Evolutionary conservation across 352 stramenopile species (phyloP).

Genomic region (Poterioochromonas sp.): DNA sequence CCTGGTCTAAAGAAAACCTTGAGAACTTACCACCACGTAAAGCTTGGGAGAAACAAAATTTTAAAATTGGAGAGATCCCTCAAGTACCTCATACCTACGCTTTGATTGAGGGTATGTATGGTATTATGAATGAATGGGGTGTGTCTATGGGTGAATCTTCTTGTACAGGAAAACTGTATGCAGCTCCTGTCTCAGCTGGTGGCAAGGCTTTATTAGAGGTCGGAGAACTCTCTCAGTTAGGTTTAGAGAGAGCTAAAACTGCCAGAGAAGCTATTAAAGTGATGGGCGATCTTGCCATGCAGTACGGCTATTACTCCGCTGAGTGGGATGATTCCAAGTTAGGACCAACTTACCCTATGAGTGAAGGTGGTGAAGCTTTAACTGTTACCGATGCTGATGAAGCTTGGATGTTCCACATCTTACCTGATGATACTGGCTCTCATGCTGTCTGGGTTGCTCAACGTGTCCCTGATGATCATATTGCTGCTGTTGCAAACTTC

Average conservation of each 20-base stretch:
- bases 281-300: slow-evolving; percentile 80
- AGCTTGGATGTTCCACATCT: slow-evolving; percentile 87
- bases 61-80: neutral
- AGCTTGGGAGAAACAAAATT: neutral
- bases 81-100: slow-evolving; percentile 64
- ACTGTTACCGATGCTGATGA: slow-evolving; percentile 60
- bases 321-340: slow-evolving; percentile 52
- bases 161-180: slow-evolving; percentile 63
- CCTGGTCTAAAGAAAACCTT: neutral
- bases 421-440: slow-evolving; percentile 76
- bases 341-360: neutral
- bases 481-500: slow-evolving; percentile 77
- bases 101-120: slow-evolving; percentile 81
- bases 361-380: slow-evolving; percentile 17
- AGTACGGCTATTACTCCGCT: slow-evolving; percentile 83
- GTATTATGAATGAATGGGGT: slow-evolving; percentile 85
- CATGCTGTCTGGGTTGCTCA: slow-evolving; percentile 79
- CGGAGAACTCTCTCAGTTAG: slow-evolving; percentile 50
- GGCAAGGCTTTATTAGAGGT: slow-evolving; percentile 76
- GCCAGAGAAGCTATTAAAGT: slow-evolving; percentile 18
- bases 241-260: slow-evolving; percentile 10
- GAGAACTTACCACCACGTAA: neutral
- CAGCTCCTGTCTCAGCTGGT: slow-evolving; percentile 38
- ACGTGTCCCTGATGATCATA: slow-evolving; percentile 68
- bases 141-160: slow-evolving; percentile 85